Evolutionary conservation across 2,329 filamentous ascomycete species (phyloP).

Genomic region (Dactylonectria macrodidyma): DNA sequence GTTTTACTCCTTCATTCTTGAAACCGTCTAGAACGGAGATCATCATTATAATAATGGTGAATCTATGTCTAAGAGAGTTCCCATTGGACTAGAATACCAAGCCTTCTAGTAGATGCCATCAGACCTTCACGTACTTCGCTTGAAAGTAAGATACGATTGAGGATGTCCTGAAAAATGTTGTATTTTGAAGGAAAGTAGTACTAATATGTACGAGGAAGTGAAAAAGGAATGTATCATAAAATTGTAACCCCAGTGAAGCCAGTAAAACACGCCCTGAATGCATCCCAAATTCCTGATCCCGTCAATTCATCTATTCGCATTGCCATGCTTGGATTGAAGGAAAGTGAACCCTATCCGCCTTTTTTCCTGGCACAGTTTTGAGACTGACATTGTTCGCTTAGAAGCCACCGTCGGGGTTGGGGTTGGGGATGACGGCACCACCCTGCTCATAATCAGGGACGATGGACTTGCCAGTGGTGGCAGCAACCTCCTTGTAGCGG

Average conservation of each 20-base stretch:
- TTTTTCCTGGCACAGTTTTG: not conserved
- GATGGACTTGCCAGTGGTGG: slow-evolving; percentile 48
- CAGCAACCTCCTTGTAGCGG: slow-evolving; percentile 55
- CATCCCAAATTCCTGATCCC: not conserved
- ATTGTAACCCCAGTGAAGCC: slow-evolving; percentile 5
- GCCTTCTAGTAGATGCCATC: not conserved
- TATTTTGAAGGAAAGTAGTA: slow-evolving; percentile 18
- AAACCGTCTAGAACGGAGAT: not conserved
- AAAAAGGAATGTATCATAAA: slow-evolving; percentile 30
- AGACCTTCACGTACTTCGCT: not conserved
- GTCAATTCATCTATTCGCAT: slow-evolving; percentile 13
- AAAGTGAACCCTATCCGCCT: slow-evolving; percentile 15
- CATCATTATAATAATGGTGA: not conserved
- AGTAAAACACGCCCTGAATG: slow-evolving; percentile 23
- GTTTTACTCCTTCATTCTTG: not conserved
- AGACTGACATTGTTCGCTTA: slow-evolving; percentile 28
- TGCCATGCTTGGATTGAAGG: slow-evolving; percentile 12
- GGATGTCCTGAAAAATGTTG: slow-evolving; percentile 14
- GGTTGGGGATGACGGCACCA: slow-evolving; percentile 57
- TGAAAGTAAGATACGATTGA: not conserved
- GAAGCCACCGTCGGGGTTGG: slow-evolving; percentile 59
- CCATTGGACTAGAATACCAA: no score
- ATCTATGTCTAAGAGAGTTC: not conserved
- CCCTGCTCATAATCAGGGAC: slow-evolving; percentile 53
- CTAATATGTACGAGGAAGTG: slow-evolving; percentile 22